These are phyloP conservation scores for Cylindrodendrum hubeiense DNA, from an alignment of 2,329 filamentous ascomycete genomes.

Conservation along the genomic window DNA sequence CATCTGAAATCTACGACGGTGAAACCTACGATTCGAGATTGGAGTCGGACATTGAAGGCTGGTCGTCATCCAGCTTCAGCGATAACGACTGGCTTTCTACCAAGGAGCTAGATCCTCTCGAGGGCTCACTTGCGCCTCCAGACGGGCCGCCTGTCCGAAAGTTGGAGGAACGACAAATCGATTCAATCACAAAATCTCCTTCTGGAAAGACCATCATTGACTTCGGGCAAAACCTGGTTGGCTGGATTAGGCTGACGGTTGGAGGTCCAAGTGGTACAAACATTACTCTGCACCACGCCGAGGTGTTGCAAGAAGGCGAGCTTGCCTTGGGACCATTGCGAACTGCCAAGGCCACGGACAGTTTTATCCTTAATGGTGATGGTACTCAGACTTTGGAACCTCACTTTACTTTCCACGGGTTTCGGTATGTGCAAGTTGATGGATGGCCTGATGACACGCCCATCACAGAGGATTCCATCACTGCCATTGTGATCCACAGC, in stretches of 20 bases:
- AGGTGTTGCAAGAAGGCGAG: slow-evolving; percentile 24
- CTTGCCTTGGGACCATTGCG: slow-evolving; percentile 10
- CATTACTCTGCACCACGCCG: slow-evolving; percentile 54
- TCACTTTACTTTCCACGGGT: slow-evolving; percentile 24
- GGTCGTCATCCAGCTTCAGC: slow-evolving; percentile 41
- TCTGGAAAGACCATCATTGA: slow-evolving; percentile 62
- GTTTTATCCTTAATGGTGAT: slow-evolving; percentile 6
- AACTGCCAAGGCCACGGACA: slow-evolving; percentile 6
- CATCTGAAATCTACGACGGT: slow-evolving; percentile 62
- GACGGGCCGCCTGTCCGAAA: slow-evolving; percentile 58
- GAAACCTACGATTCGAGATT: slow-evolving; percentile 59
- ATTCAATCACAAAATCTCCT: slow-evolving; percentile 47
- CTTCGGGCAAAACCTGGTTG: slow-evolving; percentile 71
- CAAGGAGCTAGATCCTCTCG: slow-evolving; percentile 45
- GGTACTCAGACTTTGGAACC: slow-evolving; percentile 11
- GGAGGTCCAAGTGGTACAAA: slow-evolving; percentile 52
- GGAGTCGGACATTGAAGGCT: slow-evolving; percentile 46
- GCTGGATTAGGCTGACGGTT: slow-evolving; percentile 57
- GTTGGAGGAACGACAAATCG: slow-evolving; percentile 45
- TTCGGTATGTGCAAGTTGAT: slow-evolving; percentile 18
- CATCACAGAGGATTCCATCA: slow-evolving; percentile 34
- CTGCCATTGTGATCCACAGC: slow-evolving; percentile 58
- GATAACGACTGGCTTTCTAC: slow-evolving; percentile 46
- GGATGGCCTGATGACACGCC: slow-evolving; percentile 27
- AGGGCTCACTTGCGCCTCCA: slow-evolving; percentile 51